These are phyloP conservation scores for Cordyceps tenuipes DNA, from an alignment of 2,329 filamentous ascomycete genomes.

Conservation along the genomic window DNA sequence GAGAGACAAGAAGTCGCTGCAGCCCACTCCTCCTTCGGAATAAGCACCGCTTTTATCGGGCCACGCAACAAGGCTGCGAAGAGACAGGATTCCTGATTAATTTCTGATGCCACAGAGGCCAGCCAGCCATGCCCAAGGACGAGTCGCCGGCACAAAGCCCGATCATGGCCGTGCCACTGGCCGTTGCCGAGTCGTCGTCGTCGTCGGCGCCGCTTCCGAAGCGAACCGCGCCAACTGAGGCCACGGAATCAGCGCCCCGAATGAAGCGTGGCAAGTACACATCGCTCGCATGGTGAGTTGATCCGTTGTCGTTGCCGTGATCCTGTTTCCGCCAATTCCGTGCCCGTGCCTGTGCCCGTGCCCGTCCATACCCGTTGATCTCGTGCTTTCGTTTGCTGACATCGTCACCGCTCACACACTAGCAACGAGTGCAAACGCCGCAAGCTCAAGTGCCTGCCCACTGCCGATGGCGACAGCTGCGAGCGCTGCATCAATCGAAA, in stretches of 20 bases:
- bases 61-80: not conserved
- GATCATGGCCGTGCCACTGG: not conserved
- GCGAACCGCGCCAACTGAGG: conserved; percentile 5
- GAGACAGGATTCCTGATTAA: not conserved
- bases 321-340: not conserved
- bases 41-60: not conserved
- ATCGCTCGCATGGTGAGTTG: conserved; percentile 27
- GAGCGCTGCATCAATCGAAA: conserved; percentile 24
- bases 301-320: not conserved
- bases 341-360: no score
- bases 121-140: conserved; percentile 1
- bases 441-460: conserved; percentile 32
- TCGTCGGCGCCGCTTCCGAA: conserved; percentile 7
- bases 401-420: no score
- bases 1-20: not conserved
- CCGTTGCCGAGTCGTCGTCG: not conserved
- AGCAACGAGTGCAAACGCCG: conserved; percentile 33
- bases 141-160: conserved; percentile 1
- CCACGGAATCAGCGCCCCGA: conserved; percentile 8
- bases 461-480: conserved; percentile 18
- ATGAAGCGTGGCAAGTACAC: conserved; percentile 30
- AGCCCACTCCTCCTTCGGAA: conserved; percentile 6
- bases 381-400: not conserved
- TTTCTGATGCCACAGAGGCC: not conserved
- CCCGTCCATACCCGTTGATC: not conserved